These are phyloP conservation scores for Calcarisporium arbuscula DNA, from an alignment of 2,329 filamentous ascomycete genomes.

Conservation along the genomic window DNA sequence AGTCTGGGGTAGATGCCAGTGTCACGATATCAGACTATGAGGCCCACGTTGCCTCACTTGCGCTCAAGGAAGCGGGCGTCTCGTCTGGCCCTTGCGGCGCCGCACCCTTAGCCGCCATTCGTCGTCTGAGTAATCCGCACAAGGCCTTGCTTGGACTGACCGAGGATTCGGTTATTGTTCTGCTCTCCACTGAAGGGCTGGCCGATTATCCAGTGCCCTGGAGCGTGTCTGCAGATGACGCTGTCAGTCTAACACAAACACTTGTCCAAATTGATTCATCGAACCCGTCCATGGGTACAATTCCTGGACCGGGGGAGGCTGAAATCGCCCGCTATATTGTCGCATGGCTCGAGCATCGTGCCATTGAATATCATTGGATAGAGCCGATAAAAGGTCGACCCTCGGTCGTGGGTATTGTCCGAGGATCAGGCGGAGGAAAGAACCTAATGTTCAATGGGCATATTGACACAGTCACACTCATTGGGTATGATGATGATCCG, in stretches of 20 bases:
- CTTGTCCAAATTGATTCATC: slow-evolving; percentile 44
- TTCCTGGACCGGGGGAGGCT: slow-evolving; percentile 38
- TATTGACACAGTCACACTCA: slow-evolving; percentile 43
- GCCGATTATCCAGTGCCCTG: slow-evolving; percentile 44
- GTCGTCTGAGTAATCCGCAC: slow-evolving; percentile 33
- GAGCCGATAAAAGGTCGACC: slow-evolving; percentile 40
- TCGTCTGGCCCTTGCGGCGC: slow-evolving; percentile 58
- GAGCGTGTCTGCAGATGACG: slow-evolving; percentile 34
- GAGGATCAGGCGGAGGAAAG: slow-evolving; percentile 39
- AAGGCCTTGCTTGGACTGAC: slow-evolving; percentile 30
- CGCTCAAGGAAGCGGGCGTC: slow-evolving; percentile 42
- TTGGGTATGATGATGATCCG: slow-evolving; percentile 39
- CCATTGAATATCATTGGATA: slow-evolving; percentile 43
- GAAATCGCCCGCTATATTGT: slow-evolving; percentile 39
- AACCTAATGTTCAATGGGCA: slow-evolving; percentile 48
- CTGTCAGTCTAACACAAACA: slow-evolving; percentile 34
- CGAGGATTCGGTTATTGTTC: slow-evolving; percentile 50
- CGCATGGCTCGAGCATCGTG: slow-evolving; percentile 45
- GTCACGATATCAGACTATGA: slow-evolving; percentile 57
- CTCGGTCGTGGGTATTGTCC: slow-evolving; percentile 41
- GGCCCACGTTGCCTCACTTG: slow-evolving; percentile 50
- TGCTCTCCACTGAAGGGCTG: slow-evolving; percentile 56
- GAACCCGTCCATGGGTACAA: slow-evolving; percentile 34
- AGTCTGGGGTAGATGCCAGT: slow-evolving; percentile 51
- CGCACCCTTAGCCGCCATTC: slow-evolving; percentile 51